These are phyloP conservation scores for Actinomucor elegans DNA, from an alignment of 371 early-diverging fungal species.

Conservation along the genomic window DNA sequence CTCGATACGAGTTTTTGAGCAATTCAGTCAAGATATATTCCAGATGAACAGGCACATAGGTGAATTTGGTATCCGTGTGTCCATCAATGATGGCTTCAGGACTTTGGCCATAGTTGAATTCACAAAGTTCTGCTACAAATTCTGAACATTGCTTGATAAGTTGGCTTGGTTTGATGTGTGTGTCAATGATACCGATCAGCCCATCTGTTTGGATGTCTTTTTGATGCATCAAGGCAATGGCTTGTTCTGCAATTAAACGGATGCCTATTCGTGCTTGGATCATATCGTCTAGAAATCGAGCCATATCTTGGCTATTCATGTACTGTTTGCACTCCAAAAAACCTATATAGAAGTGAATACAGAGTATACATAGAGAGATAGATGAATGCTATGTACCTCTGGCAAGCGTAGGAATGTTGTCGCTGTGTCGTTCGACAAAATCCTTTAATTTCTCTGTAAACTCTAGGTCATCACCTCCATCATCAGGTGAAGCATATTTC, in stretches of 20 bases:
- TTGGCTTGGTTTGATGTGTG: slow-evolving; percentile 65
- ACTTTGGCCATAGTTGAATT: slow-evolving; percentile 86
- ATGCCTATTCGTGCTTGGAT: slow-evolving; percentile 95
- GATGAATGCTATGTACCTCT: slow-evolving; percentile 51
- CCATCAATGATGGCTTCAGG: slow-evolving; percentile 82
- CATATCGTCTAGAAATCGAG: slow-evolving; percentile 84
- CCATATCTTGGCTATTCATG: slow-evolving; percentile 73
- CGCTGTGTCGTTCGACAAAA: slow-evolving; percentile 74
- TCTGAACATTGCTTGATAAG: slow-evolving; percentile 69
- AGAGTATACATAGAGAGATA: background rate
- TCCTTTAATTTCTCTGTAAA: slow-evolving; percentile 70
- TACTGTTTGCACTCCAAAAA: slow-evolving; percentile 80
- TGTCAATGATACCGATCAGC: slow-evolving; percentile 90
- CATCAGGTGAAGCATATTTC: slow-evolving; percentile 48
- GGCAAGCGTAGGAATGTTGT: slow-evolving; percentile 83
- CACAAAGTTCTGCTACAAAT: slow-evolving; percentile 85
- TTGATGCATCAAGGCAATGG: slow-evolving; percentile 78
- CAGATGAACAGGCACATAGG: slow-evolving; percentile 93
- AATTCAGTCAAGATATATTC: slow-evolving; percentile 94
- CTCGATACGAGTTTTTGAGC: slow-evolving; percentile 90
- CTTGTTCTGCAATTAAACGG: slow-evolving; percentile 92
- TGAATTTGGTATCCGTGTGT: slow-evolving; percentile 73
- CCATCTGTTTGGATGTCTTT: slow-evolving; percentile 26
- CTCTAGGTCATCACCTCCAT: slow-evolving; percentile 47
- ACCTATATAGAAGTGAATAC: slow-evolving; percentile 39